Evolutionary conservation across 371 early-diverging fungal species (phyloP), one percentile per base, ranked within the genome.

Genomic region (Parasitella parasitica): DNA sequence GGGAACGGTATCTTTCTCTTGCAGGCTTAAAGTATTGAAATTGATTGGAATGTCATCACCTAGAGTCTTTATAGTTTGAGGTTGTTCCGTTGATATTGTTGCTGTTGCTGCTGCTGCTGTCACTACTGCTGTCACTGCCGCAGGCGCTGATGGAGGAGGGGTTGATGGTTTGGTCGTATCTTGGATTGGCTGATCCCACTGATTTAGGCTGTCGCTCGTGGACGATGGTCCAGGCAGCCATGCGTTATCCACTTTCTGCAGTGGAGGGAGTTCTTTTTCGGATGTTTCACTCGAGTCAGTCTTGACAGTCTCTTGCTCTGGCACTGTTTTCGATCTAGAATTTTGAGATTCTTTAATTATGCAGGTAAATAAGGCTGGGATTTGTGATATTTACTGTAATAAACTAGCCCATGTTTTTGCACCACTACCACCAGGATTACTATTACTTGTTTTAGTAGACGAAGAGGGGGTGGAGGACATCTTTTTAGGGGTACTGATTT

Each of bases 371-470:
- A 20, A 43, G n/a, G 22, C 11, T 43, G 18, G 22, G 18, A 16
- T 26, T 24, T 36, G 20, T 35, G n/a, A 50, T 28, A 77, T 85
- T 61, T 73, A 89, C 90, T 87, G 88, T 46, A 89, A 83, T 59
- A 89, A 76, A 64, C 88, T 88, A 61, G 91, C 91, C 91, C 91
- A 91, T 49, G 91, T 66, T 58, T 74, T 74, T 52, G 69, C 51
- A 50, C 50, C 51, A 58, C 49, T 50, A 22, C 43, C 50, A 27
- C 50, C 38, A 22, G n/a, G n/a, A n/a, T 15, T 18, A 27, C 15
- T 35, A 57, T 58, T 58, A 37, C 59, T 58, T 50, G 59, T 30
- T 58, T 58, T 49, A 37, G 59, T 49, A 58, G 59, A 58, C 3
- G 57, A 46, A 35, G 57, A 57, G 36, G 59, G 50, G 37, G 59